Evolutionary conservation across 805 yeast species (phyloP).

Genomic region (Yarrowia deformans): DNA sequence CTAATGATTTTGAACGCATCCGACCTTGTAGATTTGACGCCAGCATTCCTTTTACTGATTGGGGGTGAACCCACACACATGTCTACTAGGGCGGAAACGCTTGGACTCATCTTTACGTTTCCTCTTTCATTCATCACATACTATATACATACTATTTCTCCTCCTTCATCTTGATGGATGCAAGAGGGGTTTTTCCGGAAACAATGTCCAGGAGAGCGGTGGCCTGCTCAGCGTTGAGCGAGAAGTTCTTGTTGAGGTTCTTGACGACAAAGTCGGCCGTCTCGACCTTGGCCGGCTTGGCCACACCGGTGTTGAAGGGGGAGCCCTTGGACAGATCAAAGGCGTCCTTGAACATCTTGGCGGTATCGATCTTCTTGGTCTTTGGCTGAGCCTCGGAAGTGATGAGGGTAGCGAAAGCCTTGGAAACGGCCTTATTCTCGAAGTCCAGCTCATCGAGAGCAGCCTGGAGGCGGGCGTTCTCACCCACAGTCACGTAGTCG

Average conservation of each 20-base stretch:
- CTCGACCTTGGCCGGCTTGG: conserved; percentile 30
- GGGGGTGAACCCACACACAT: too few relatives aligned
- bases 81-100: conserved; percentile 1
- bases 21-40: too few relatives aligned
- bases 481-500: not conserved
- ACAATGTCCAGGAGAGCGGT: conserved; percentile 39
- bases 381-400: conserved; percentile 28
- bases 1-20: not conserved
- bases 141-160: conserved; percentile 39
- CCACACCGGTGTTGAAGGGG: conserved; percentile 17
- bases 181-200: conserved; percentile 42
- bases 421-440: conserved; percentile 13
- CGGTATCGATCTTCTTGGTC: conserved; percentile 17
- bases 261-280: conserved; percentile 10
- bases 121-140: conserved; percentile 7
- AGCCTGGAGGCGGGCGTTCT: conserved; percentile 22
- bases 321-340: conserved; percentile 21
- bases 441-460: conserved; percentile 17
- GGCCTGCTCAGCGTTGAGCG: conserved; percentile 37
- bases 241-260: conserved; percentile 23
- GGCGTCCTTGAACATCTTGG: conserved; percentile 12
- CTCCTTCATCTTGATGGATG: conserved; percentile 40
- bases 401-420: conserved; percentile 32
- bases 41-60: too few relatives aligned
- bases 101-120: not conserved